Evolutionary conservation across 345 rosid species (phyloP).

Genomic region (Microthlaspi erraticum): DNA sequence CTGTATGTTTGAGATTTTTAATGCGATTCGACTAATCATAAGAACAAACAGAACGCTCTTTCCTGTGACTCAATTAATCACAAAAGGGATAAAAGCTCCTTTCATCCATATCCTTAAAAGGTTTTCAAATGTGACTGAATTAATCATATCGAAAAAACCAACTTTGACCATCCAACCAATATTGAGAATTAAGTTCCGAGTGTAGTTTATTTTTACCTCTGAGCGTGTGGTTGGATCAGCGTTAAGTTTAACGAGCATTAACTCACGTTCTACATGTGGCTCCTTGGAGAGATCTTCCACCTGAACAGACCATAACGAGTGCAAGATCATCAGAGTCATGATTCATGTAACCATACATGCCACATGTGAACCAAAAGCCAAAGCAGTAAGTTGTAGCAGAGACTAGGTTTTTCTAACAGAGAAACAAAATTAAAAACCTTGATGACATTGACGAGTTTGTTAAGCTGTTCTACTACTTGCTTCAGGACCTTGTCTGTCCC

Average conservation of each 20-base stretch:
- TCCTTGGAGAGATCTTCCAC: constrained; percentile 90
- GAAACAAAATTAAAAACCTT: constrained; percentile 62
- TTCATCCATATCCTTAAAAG: constrained; percentile 18
- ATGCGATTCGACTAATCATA: background rate
- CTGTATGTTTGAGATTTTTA: background rate
- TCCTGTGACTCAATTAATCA: constrained; percentile 14
- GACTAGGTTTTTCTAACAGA: background rate
- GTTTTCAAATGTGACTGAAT: constrained; percentile 6
- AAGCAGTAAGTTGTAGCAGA: background rate
- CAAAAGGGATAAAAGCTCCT: constrained; percentile 21
- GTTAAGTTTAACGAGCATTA: constrained; percentile 83
- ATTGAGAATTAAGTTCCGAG: background rate
- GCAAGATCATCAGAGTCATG: constrained; percentile 11
- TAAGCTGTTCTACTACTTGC: constrained; percentile 95
- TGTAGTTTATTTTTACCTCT: constrained; percentile 57
- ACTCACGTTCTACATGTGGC: constrained; percentile 91
- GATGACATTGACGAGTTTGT: constrained; percentile 92
- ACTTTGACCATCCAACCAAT: constrained; percentile 25
- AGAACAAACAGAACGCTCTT: background rate
- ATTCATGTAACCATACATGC: background rate
- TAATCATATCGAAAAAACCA: background rate
- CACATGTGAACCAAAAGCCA: background rate
- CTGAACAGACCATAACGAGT: constrained; percentile 46
- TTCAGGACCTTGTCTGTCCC: constrained; percentile 82
- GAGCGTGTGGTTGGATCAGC: constrained; percentile 61